phyloP scores from a whole-genome alignment of 306 rosid species.

The Vigna mungo region DNA sequence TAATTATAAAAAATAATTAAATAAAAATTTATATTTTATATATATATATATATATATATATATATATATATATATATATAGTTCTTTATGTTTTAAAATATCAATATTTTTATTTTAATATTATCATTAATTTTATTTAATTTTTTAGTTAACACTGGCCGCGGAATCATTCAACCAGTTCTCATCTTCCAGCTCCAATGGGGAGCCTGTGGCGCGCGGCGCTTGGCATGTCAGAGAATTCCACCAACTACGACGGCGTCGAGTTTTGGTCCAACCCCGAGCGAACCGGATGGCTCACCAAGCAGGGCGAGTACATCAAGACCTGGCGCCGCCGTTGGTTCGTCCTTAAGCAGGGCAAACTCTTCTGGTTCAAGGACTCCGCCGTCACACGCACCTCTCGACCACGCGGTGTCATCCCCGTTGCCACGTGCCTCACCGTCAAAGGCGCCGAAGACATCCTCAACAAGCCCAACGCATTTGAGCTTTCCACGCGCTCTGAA shows the following conservation, averaged over 20 bases:
- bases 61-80: no score
- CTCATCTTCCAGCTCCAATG: constrained; percentile 32
- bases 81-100: no score
- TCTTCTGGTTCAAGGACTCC: constrained; percentile 58
- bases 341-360: constrained; percentile 50
- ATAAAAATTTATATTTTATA: no score
- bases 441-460: constrained; percentile 68
- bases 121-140: no score
- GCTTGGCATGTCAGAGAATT: constrained; percentile 14
- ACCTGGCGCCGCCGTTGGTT: constrained; percentile 58
- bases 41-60: no score
- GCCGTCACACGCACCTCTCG: constrained; percentile 41
- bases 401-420: constrained; percentile 54
- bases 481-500: constrained; percentile 59
- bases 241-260: constrained; percentile 37
- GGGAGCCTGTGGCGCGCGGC: constrained; percentile 51
- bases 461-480: constrained; percentile 59
- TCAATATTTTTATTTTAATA: no score
- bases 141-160: no score
- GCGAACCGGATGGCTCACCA: constrained; percentile 48
- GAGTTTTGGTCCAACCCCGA: constrained; percentile 54
- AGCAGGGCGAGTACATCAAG: constrained; percentile 55
- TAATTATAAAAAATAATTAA: no score
- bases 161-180: no score
- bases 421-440: constrained; percentile 58